Evolutionary conservation across 2,329 filamentous ascomycete genomes (phyloP), one percentile per base, ranked within the genome.

Genomic region (Colletotrichum gloeosporioides): DNA sequence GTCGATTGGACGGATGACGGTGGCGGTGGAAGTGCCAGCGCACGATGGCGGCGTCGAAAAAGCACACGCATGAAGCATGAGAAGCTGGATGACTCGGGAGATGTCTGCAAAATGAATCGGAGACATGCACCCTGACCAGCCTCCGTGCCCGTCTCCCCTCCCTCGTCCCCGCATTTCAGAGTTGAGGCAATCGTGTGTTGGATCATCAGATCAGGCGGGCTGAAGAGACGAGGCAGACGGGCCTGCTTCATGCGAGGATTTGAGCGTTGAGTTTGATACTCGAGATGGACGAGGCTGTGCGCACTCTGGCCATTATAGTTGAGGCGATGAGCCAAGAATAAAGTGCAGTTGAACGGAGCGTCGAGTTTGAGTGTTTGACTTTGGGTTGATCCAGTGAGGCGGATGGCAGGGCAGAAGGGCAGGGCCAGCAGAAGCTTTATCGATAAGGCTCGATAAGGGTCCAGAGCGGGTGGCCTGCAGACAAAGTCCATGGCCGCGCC

Each of bases 11-110:
- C n/a, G n/a, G 44, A 69, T 55, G 73, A 63, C 36, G 73, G 74
- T 76, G 74, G 70, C 74, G 69, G 74, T 76, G 71, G 49, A 64
- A 63, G 34, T 66, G 70, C 74, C 70, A 74, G 70, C 74, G 65
- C 70, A 76, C 59, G 59, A 64, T 27, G 29, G 27, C 44, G 34
- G 34, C 49, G 22, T 76, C 44, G 7, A 61, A 55, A 72, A 70
- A 53, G 10, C 44, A 22, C 44, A 53, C 31, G 31, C 73, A 62
- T 61, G 62, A 72, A 63, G 73, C 25, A 67, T 73, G 44, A 63
- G 25, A 39, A 36, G 44, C 27, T 59, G 70, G 64, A 74, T 69
- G 74, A 74, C 70, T 76, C 74, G 74, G 59, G 65, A 64, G 59
- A n/a, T 25, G 73, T 55, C 8, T 44, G 44, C 8, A 29, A 63